Percentiles rank a stretch among this genome's conserved stretches.
Conservation (phyloP, 345 rosid species). For the Laguncularia racemosa region DNA sequence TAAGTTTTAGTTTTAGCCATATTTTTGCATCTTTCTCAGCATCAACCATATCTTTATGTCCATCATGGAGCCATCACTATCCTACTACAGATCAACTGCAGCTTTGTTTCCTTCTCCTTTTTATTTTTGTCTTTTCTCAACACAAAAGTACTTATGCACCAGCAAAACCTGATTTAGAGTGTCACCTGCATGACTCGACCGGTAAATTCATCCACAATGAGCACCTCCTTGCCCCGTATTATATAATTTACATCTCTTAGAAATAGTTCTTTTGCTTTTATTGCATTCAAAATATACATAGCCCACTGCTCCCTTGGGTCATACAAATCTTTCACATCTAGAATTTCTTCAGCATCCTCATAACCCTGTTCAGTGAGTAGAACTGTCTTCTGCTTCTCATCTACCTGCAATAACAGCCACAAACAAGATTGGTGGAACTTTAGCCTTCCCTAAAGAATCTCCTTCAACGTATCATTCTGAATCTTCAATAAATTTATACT, state of each 20-base stretch:
- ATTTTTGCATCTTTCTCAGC: too few species aligned
- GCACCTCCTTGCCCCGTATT: constrained; percentile 88
- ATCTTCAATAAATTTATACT: background rate
- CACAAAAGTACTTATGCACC: background rate
- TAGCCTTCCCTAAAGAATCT: background rate
- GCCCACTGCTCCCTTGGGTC: constrained; percentile 99
- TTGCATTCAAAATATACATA: constrained; percentile 78
- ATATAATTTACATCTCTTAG: constrained; percentile 95
- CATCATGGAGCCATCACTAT: too few species aligned
- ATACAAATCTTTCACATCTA: constrained; percentile 84
- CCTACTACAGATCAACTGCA: too few species aligned
- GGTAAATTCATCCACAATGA: constrained; percentile 94
- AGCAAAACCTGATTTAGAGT: constrained; percentile 6
- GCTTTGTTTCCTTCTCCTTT: too few species aligned
- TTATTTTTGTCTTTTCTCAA: background rate
- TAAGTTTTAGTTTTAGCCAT: too few species aligned
- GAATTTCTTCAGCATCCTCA: constrained; percentile 93
- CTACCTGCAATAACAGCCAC: constrained; percentile 51
- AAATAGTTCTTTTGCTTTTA: constrained; percentile 89
- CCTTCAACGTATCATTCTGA: too few species aligned
- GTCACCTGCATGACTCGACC: constrained; percentile 98
- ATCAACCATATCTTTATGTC: too few species aligned
- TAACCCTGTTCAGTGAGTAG: constrained; percentile 95
- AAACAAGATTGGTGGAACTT: constrained; percentile 6
- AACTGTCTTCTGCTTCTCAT: constrained; percentile 90